These are phyloP conservation scores for Torulaspora delbrueckii DNA, from an alignment of 805 yeast species.

Conservation along the genomic window DNA sequence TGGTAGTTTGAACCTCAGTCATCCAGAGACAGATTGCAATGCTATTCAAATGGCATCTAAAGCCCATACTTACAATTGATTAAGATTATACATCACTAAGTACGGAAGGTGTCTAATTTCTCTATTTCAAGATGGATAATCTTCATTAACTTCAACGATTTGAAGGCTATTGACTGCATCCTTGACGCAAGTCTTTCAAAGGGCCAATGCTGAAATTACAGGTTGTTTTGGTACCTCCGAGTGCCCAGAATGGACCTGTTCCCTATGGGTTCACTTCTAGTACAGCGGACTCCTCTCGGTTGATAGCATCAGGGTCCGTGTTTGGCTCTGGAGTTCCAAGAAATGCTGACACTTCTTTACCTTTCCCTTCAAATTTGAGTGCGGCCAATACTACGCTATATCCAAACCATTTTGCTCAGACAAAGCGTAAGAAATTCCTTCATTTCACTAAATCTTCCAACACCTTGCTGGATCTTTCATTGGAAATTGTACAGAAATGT, in stretches of 20 bases:
- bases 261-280: constrained; percentile 19
- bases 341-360: constrained; percentile 13
- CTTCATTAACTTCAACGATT: not conserved
- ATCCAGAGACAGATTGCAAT: not conserved
- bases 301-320: constrained; percentile 18
- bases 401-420: constrained; percentile 26
- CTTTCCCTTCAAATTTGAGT: constrained; percentile 35
- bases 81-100: not conserved
- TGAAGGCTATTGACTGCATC: not conserved
- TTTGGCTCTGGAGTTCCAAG: constrained; percentile 11
- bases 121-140: not conserved
- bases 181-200: not conserved
- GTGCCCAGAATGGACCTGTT: constrained; percentile 27
- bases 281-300: constrained; percentile 27
- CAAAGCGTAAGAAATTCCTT: constrained; percentile 48
- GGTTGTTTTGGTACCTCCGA: constrained; percentile 42
- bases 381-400: constrained; percentile 34
- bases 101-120: not conserved
- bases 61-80: not conserved
- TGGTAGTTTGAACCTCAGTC: not conserved
- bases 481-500: constrained; percentile 53
- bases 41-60: not conserved
- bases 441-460: constrained; percentile 52
- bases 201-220: constrained; percentile 41
- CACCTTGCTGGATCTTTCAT: constrained; percentile 45